Evolutionary conservation across 495 filamentous ascomycete genomes (phyloP).

Genomic region (Cercophora samala): DNA sequence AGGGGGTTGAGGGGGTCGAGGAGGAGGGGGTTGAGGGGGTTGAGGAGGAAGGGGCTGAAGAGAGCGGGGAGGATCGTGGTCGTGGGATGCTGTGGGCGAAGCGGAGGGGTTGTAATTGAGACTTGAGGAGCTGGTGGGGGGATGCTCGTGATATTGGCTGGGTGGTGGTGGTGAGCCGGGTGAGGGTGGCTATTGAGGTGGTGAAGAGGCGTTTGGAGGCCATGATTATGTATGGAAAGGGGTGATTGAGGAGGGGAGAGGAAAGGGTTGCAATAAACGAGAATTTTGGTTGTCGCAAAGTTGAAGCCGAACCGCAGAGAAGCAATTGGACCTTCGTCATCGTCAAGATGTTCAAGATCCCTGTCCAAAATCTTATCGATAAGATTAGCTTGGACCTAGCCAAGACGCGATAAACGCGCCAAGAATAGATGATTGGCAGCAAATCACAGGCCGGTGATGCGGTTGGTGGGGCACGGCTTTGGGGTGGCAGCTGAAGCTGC

Average conservation of each 20-base stretch:
- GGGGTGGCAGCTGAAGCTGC: neutral
- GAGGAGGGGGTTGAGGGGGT: constrained; percentile 6
- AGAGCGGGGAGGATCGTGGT: constrained; percentile 28
- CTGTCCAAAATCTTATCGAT: neutral
- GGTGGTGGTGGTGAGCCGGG: neutral
- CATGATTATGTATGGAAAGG: constrained; percentile 12
- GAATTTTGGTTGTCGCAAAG: neutral
- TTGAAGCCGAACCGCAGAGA: neutral
- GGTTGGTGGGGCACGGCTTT: neutral
- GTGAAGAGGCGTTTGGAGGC: constrained; percentile 17
- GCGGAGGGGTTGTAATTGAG: constrained; percentile 16
- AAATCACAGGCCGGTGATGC: neutral
- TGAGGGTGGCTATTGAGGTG: constrained; percentile 8
- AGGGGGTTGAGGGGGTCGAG: neutral
- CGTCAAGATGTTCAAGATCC: neutral
- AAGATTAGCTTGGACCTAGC: neutral
- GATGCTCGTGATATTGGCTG: constrained; percentile 12
- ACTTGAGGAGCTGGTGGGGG: constrained; percentile 1
- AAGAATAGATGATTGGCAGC: neutral
- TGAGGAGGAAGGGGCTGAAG: constrained; percentile 31
- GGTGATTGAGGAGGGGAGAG: neutral
- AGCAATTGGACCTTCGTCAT: constrained; percentile 7
- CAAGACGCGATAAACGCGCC: neutral
- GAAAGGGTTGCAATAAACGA: neutral
- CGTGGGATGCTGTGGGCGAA: constrained; percentile 40